phyloP scores from a whole-genome alignment of 179 eudicot species.

The Pouteria campechiana region DNA sequence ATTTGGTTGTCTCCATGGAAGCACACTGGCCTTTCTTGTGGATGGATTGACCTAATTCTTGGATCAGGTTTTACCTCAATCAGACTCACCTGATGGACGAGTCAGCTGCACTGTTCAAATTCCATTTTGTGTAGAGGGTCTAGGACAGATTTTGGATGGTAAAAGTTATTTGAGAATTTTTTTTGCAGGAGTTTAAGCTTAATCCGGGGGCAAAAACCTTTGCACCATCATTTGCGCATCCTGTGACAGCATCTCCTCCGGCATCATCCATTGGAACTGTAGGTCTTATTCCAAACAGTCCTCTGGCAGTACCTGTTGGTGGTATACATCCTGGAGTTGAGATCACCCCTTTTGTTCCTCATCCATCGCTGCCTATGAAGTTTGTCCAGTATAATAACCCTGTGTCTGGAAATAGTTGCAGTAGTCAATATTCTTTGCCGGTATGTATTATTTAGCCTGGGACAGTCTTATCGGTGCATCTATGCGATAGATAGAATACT shows the following conservation, averaged over 20 bases:
- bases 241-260: conserved; percentile 45
- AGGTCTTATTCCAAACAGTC: conserved; percentile 37
- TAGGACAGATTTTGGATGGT: no score
- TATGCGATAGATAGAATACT: not conserved
- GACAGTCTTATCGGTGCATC: not conserved
- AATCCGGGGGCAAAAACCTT: conserved; percentile 85
- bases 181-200: conserved; percentile 72
- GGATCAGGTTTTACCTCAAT: not conserved
- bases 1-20: no score
- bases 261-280: conserved; percentile 34
- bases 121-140: no score
- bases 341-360: conserved; percentile 26
- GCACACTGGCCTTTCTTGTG: not conserved
- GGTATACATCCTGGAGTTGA: conserved; percentile 52
- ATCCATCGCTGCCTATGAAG: conserved; percentile 50
- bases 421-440: conserved; percentile 46
- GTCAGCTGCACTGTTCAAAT: no score
- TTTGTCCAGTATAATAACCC: conserved; percentile 39
- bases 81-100: not conserved
- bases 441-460: conserved; percentile 33
- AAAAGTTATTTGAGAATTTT: conserved; percentile 4
- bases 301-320: conserved; percentile 30
- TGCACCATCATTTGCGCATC: conserved; percentile 49
- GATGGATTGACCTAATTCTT: not conserved
- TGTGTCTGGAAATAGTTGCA: conserved; percentile 32